phyloP scores from a whole-genome alignment of 2,329 filamentous ascomycete species.

The Apiospora hydei region DNA sequence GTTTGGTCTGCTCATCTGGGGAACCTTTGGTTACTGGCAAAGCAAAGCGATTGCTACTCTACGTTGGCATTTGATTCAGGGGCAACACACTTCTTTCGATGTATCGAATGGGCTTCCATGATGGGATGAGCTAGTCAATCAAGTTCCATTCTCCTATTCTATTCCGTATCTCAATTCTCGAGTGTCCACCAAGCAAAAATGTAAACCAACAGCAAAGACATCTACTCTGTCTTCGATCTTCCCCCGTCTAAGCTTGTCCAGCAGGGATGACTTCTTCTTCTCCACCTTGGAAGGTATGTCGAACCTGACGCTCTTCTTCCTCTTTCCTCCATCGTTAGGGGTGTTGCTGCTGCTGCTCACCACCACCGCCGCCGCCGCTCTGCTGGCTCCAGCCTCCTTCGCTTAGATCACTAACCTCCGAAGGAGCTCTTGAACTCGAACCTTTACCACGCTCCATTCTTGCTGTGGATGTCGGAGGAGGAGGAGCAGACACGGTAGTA shows the following conservation, averaged over 20 bases:
- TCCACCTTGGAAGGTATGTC: not conserved
- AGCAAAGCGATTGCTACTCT: not conserved
- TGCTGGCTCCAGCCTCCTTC: not conserved
- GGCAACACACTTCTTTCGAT: not conserved
- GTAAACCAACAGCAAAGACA: not conserved
- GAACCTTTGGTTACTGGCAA: not conserved
- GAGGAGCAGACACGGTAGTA: too few relatives aligned
- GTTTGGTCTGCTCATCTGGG: not conserved
- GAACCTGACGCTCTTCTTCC: constrained; percentile 19
- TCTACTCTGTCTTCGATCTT: not conserved
- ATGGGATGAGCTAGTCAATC: not conserved
- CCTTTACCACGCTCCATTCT: too few relatives aligned
- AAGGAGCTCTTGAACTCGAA: not conserved
- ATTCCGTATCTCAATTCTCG: too few relatives aligned
- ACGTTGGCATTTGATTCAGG: not conserved
- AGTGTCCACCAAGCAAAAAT: not conserved
- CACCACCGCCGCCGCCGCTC: not conserved
- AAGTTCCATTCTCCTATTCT: not conserved
- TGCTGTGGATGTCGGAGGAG: too few relatives aligned
- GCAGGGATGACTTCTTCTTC: not conserved
- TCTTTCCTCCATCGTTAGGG: not conserved
- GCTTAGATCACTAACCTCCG: not conserved
- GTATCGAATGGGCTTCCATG: not conserved
- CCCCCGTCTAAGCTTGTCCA: not conserved
- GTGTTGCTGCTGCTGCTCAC: too few relatives aligned